Percentiles rank a stretch among this genome's conserved stretches.
Evolutionary conservation across 371 early-diverging fungal genomes (phyloP).

Genomic region (Saksenaea oblongispora): DNA sequence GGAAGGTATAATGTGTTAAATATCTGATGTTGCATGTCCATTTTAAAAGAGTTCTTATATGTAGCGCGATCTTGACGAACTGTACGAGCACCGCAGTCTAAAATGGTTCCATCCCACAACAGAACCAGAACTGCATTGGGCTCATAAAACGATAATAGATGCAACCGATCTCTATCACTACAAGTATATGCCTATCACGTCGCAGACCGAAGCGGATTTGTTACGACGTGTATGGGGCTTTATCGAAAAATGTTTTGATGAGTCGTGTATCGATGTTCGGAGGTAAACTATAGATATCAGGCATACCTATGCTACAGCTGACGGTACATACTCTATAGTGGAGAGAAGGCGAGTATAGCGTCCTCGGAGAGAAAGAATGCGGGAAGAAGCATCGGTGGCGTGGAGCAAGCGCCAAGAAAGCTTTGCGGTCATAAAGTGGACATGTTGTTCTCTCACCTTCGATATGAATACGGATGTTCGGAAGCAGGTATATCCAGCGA

Average conservation of each 20-base stretch:
- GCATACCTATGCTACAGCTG: not conserved
- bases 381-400: not conserved
- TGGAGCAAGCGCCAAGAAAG: not conserved
- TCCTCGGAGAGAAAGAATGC: not conserved
- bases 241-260: conserved; percentile 6
- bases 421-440: conserved; percentile 2
- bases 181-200: not conserved
- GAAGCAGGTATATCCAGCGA: not conserved
- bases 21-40: too few relatives aligned
- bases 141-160: not conserved
- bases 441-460: not conserved
- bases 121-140: not conserved
- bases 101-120: not conserved
- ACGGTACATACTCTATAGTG: conserved; percentile 3
- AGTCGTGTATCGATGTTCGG: not conserved
- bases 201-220: conserved; percentile 5
- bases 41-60: too few relatives aligned
- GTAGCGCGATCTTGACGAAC: not conserved
- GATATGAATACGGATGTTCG: conserved; percentile 2
- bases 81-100: not conserved
- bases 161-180: conserved; percentile 1
- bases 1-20: conserved; percentile 1
- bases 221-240: not conserved
- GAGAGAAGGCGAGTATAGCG: not conserved
- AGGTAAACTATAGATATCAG: not conserved